A percentile compares a stretch with the other conserved stretches of the same genome.
Evolutionary conservation across 331 rosid genomes (phyloP).

Genomic region (Cucumis variabilis): DNA sequence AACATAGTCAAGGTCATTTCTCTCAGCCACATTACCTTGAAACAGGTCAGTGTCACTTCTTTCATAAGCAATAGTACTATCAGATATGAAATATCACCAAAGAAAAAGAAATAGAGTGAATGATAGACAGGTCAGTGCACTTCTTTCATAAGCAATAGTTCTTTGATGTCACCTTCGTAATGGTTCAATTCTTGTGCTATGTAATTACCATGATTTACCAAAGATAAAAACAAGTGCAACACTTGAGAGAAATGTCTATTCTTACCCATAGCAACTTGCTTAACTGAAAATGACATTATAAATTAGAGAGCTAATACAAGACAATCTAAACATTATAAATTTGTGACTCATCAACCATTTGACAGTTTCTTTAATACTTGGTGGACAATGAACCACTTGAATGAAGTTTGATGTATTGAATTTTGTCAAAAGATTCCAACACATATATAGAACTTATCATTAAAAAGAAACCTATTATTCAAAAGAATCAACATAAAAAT

Average conservation of each 20-base stretch:
- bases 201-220: neutral
- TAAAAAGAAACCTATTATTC: neutral
- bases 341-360: too few species aligned
- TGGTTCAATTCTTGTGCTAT: neutral
- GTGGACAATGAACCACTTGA: too few species aligned
- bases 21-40: neutral
- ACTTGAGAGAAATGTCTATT: too few species aligned
- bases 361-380: too few species aligned
- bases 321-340: neutral
- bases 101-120: too few species aligned
- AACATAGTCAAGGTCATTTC: neutral
- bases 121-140: too few species aligned
- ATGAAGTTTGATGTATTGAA: too few species aligned
- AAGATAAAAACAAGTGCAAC: neutral
- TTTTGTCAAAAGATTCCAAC: too few species aligned
- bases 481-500: neutral
- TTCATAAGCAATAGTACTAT: neutral
- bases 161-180: too few species aligned
- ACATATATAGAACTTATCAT: too few species aligned
- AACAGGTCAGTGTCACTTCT: neutral
- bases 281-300: slow-evolving; percentile 10
- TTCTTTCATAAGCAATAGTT: too few species aligned
- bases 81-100: too few species aligned
- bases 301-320: neutral
- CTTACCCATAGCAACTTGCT: neutral